A percentile compares a stretch with the other conserved stretches of the same genome.
phyloP scores from a whole-genome alignment of 1,139 yeast genomes.

The Candida albicans region DNA sequence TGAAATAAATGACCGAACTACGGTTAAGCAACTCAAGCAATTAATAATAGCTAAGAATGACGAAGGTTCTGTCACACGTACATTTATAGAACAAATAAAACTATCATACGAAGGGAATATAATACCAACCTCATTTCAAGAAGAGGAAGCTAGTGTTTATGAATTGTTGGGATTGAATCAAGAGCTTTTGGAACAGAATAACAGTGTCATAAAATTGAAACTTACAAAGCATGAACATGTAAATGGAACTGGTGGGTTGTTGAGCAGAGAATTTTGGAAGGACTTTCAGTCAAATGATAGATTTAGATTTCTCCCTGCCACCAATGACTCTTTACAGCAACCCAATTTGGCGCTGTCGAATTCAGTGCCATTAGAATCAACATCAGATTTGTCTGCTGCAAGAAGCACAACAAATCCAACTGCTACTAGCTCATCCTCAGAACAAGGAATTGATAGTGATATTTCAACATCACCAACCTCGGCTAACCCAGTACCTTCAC shows the following conservation, averaged over 20 bases:
- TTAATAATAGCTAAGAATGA: conserved; percentile 26
- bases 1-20: conserved; percentile 24
- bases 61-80: conserved; percentile 25
- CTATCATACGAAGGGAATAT: conserved; percentile 17
- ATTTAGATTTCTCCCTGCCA: conserved; percentile 25
- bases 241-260: conserved; percentile 25
- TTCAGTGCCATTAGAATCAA: neutral
- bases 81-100: conserved; percentile 30
- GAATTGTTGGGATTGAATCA: conserved; percentile 17
- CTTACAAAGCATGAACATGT: conserved; percentile 15
- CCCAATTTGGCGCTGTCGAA: neutral
- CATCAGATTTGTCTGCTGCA: neutral
- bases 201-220: conserved; percentile 14
- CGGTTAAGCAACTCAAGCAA: conserved; percentile 24
- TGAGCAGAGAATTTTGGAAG: conserved; percentile 29
- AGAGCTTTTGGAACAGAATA: conserved; percentile 10
- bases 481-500: too few species aligned
- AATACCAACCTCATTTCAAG: conserved; percentile 11
- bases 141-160: conserved; percentile 14
- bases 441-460: too few species aligned
- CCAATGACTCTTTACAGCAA: conserved; percentile 10
- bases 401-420: too few species aligned
- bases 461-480: too few species aligned
- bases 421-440: too few species aligned
- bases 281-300: conserved; percentile 27